These are phyloP conservation scores for Argentina anserina DNA, from an alignment of 306 rosid genomes.

Conservation along the genomic window DNA sequence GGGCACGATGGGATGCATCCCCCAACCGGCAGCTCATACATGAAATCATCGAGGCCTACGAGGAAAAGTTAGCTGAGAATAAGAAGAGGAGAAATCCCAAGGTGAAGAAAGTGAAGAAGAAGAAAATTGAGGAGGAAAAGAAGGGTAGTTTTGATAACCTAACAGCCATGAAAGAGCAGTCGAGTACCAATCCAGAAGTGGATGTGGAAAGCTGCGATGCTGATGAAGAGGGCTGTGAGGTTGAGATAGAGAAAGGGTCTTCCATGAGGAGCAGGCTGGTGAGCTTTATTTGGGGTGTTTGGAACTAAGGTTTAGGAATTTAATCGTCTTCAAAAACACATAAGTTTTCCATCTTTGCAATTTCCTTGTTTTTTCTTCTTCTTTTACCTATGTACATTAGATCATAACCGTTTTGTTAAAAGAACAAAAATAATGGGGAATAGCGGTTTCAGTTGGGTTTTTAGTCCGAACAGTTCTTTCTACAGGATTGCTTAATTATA, in stretches of 20 bases:
- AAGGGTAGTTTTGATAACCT: background rate
- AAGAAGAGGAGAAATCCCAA: constrained; percentile 18
- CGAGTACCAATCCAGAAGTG: background rate
- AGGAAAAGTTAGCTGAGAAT: constrained; percentile 23
- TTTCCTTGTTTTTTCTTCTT: background rate
- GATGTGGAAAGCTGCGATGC: background rate
- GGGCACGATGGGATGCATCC: constrained; percentile 47
- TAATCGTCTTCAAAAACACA: background rate
- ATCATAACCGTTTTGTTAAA: constrained; percentile 3
- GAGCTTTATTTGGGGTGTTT: constrained; percentile 31
- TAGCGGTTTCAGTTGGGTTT: constrained; percentile 5
- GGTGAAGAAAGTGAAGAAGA: constrained; percentile 24
- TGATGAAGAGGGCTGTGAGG: background rate
- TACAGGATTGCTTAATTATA: background rate
- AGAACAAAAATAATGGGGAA: constrained; percentile 8
- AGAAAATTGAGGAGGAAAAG: background rate
- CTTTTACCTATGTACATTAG: background rate
- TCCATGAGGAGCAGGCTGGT: constrained; percentile 22
- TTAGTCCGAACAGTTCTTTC: background rate
- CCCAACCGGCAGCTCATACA: constrained; percentile 32
- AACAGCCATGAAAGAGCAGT: background rate
- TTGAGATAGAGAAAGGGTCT: constrained; percentile 18
- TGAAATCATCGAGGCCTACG: constrained; percentile 40
- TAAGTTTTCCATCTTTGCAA: constrained; percentile 5
- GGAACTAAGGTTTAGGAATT: constrained; percentile 22